phyloP scores from a whole-genome alignment of 2,329 filamentous ascomycete species.

The Waltergamsia citrina region DNA sequence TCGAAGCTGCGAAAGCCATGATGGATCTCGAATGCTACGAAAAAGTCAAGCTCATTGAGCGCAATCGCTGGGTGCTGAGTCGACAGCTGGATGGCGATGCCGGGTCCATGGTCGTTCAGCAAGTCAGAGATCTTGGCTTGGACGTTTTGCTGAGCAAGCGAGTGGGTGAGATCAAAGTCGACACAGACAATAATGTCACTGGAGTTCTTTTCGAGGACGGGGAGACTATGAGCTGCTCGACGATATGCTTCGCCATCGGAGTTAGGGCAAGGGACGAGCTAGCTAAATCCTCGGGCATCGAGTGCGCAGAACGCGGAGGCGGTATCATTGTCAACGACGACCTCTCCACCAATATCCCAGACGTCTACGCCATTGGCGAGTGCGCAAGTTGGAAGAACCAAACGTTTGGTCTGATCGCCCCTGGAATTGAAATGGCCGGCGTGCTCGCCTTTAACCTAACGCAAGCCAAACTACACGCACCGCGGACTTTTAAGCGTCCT shows the following conservation, averaged over 20 bases:
- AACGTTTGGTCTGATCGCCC: conserved; percentile 81
- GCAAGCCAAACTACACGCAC: conserved; percentile 62
- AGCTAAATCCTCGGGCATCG: conserved; percentile 58
- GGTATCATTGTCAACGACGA: conserved; percentile 63
- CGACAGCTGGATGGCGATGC: conserved; percentile 77
- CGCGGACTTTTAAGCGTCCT: conserved; percentile 65
- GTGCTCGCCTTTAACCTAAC: conserved; percentile 87
- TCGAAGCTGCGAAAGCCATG: conserved; percentile 90
- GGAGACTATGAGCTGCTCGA: conserved; percentile 65
- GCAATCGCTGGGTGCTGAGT: conserved; percentile 74
- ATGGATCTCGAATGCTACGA: conserved; percentile 70
- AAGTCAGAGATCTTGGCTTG: conserved; percentile 68
- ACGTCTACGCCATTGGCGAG: conserved; percentile 83
- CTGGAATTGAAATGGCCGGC: conserved; percentile 88
- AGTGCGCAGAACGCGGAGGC: conserved; percentile 62
- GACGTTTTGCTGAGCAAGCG: conserved; percentile 72
- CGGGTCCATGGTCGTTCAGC: conserved; percentile 71
- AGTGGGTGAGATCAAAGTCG: conserved; percentile 62
- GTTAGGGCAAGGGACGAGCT: conserved; percentile 75
- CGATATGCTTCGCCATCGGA: conserved; percentile 84
- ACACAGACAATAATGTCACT: conserved; percentile 56
- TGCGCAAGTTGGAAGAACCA: conserved; percentile 85
- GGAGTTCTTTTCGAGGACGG: conserved; percentile 77
- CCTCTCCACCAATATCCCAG: conserved; percentile 59
- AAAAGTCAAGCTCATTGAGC: conserved; percentile 70